Base-by-base conservation (phyloP, 257 asterid species). In the Solanum habrochaites region DNA sequence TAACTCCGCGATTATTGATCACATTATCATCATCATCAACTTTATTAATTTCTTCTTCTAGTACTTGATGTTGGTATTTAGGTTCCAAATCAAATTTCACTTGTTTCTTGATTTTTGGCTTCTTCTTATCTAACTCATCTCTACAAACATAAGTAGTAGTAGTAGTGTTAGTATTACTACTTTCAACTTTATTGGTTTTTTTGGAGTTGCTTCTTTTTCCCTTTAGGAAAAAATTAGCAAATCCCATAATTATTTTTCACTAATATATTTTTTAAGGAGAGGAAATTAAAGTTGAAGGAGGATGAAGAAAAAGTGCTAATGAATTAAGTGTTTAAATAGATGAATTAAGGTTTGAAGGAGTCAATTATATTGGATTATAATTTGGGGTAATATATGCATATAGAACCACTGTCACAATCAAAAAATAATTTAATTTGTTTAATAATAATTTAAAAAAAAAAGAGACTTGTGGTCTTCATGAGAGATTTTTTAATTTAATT, bases 51-150 rank as follows among this genome's bases (percentile, higher is more conserved):
- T 15, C 80, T 9, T 39, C 42, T 25, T 40, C 31, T 37, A 21
- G 58, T 49, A 49, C 67, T 21, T 3, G 4, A 42, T 31, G 4
- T 42, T 25, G 40, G 11, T 8, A 78, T 27, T 45, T 78, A 43
- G 27, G 66, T 45, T 60, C 64, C 43, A 86, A 29, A 9, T 70
- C 70, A 77, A 85, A 45, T 39, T 62, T 86, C 47, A 86, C 77
- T 66, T 80, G 78, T 71, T 86, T 81, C 86, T 90, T 83, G 52
- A 88, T 29, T 31, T 60, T 86, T 13, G 64, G 49, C 49, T 60
- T 77, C 85, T 86, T 75, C 23, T 82, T 58, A 35, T 27, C 75
- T 27, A 85, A 25, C 43, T 67, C 87, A 42, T 77, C 82, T 45
- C 82, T 85, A 32, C 31, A 69, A 8, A 85, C 82, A 66, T 69